A percentile compares a stretch with the other conserved stretches of the same genome.
Evolutionary conservation across 352 stramenopile genomes (phyloP).

Genomic region (Pythium periplocum): DNA sequence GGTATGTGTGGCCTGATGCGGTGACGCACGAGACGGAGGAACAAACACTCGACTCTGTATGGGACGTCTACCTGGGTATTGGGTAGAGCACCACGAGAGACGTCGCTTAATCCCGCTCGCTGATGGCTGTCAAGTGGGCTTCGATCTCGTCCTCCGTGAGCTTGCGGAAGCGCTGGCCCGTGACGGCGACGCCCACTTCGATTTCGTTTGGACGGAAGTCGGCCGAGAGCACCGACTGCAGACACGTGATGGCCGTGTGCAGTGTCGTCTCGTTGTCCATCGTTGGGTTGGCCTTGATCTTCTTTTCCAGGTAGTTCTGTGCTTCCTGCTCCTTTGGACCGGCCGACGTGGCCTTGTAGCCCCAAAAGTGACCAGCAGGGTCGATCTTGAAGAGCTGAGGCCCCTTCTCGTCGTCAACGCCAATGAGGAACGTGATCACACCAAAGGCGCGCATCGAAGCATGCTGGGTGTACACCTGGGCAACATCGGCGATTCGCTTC

Average conservation of each 20-base stretch:
- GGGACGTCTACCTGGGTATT: neutral
- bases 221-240: constrained; percentile 95
- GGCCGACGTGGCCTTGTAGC: constrained; percentile 90
- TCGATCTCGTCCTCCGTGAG: constrained; percentile 98
- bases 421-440: constrained; percentile 94
- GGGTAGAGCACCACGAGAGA: neutral
- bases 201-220: constrained; percentile 98
- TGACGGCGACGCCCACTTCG: constrained; percentile 69
- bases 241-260: constrained; percentile 95
- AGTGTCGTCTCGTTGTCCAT: constrained; percentile 94
- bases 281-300: constrained; percentile 86
- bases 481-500: constrained; percentile 97
- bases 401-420: constrained; percentile 97
- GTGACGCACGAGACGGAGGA: too few species aligned
- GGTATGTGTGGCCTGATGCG: too few species aligned
- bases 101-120: constrained; percentile 83
- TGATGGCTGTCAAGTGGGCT: constrained; percentile 96
- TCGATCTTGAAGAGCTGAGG: constrained; percentile 98
- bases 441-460: constrained; percentile 95
- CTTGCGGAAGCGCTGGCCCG: constrained; percentile 84
- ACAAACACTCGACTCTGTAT: too few species aligned
- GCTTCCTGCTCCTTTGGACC: constrained; percentile 98
- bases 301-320: constrained; percentile 99
- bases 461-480: constrained; percentile 94
- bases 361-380: constrained; percentile 97